Percentiles rank a stretch among this genome's conserved stretches.
Conservation (phyloP, 306 rosid genomes). For the Acmispon strigosus region DNA sequence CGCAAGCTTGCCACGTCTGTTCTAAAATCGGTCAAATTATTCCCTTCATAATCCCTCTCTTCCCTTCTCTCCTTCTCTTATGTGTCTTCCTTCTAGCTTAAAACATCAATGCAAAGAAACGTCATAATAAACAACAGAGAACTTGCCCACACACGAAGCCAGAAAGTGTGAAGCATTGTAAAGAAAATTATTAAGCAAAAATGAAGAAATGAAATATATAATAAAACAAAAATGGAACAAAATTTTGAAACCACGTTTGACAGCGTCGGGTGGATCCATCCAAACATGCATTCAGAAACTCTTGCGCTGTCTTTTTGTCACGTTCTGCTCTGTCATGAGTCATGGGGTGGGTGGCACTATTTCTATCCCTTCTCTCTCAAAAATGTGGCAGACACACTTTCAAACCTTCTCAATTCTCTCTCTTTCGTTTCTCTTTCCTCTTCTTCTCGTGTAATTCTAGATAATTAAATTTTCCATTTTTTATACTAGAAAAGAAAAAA, state of each 20-base stretch:
- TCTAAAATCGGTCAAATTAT: too few relatives aligned
- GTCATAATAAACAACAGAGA: too few relatives aligned
- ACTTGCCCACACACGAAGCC: too few relatives aligned
- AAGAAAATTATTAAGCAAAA: too few relatives aligned
- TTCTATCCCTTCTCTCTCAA: slow-evolving; percentile 5
- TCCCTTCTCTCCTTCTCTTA: too few relatives aligned
- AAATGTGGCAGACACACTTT: slow-evolving; percentile 17
- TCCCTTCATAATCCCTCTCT: too few relatives aligned
- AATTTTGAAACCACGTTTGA: neutral
- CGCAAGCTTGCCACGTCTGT: too few relatives aligned
- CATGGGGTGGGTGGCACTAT: neutral
- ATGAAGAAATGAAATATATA: too few relatives aligned
- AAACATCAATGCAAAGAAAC: too few relatives aligned
- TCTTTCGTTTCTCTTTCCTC: neutral
- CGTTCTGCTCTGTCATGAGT: slow-evolving; percentile 4
- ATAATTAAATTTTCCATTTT: neutral
- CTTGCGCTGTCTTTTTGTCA: slow-evolving; percentile 31
- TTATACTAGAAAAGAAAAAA: neutral
- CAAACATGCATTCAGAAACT: neutral
- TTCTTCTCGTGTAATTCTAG: slow-evolving; percentile 16
- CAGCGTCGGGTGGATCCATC: neutral
- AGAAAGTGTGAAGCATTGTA: too few relatives aligned
- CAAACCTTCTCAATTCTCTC: neutral
- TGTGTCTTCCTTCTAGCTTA: too few relatives aligned
- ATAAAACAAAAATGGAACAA: too few relatives aligned